Conservation (phyloP, 2,329 filamentous ascomycete species). For the Colletotrichum sansevieriae region DNA sequence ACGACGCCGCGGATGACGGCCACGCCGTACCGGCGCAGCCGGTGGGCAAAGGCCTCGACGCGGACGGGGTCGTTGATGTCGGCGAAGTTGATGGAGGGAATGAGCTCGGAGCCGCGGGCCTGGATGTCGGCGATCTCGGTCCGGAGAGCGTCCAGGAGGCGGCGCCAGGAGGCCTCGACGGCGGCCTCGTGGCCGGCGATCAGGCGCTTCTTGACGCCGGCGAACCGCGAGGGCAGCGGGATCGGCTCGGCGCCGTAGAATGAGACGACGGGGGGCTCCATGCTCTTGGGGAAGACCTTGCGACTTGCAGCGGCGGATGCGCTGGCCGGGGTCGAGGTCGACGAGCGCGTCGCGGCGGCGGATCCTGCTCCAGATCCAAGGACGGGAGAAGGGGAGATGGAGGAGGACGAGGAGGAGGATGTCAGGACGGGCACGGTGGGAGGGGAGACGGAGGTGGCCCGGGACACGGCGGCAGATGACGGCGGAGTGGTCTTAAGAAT, state of each 20-base stretch:
- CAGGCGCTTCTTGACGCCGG: constrained; percentile 55
- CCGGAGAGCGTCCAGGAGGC: constrained; percentile 53
- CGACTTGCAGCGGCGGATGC: constrained; percentile 33
- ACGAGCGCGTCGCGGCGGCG: constrained; percentile 31
- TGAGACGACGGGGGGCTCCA: constrained; percentile 60
- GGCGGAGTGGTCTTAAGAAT: constrained; percentile 42
- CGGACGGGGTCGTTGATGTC: constrained; percentile 50
- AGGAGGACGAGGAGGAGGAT: constrained; percentile 3
- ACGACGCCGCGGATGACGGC: constrained; percentile 52
- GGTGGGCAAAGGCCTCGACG: constrained; percentile 46
- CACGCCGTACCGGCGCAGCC: constrained; percentile 49
- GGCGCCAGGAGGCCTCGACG: constrained; percentile 55
- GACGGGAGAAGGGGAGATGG: constrained; percentile 14
- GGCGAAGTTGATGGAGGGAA: constrained; percentile 58
- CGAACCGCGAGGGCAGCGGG: constrained; percentile 56
- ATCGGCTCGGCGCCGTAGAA: constrained; percentile 67
- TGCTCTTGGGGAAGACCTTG: constrained; percentile 40
- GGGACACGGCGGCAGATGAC: constrained; percentile 31
- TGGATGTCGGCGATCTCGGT: constrained; percentile 55
- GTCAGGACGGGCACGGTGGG: constrained; percentile 9
- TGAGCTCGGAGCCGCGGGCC: constrained; percentile 50
- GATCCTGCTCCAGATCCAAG: background rate
- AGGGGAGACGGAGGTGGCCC: constrained; percentile 38
- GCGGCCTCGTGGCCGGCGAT: constrained; percentile 54
- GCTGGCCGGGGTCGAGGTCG: constrained; percentile 18